These are phyloP conservation scores for Diaporthe vexans DNA, from an alignment of 2,329 filamentous ascomycete species.

Conservation along the genomic window DNA sequence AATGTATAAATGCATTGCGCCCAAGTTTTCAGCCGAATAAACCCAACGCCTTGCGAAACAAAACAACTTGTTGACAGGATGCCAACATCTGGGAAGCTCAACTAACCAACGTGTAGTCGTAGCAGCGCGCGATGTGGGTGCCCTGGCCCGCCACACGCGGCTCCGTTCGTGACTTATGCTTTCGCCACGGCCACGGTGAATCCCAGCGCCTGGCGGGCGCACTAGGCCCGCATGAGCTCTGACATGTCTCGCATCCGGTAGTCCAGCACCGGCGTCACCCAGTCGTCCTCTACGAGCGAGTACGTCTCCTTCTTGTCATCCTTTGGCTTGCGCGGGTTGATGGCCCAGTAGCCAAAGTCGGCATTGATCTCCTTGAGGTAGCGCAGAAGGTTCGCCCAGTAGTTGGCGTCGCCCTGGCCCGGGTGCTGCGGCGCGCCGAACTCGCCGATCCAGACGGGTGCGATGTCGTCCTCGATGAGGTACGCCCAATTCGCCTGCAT, in stretches of 20 bases:
- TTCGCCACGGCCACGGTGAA: background rate
- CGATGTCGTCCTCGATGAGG: slow-evolving; percentile 67
- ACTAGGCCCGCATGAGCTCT: slow-evolving; percentile 61
- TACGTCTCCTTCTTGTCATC: slow-evolving; percentile 72
- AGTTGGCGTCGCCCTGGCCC: slow-evolving; percentile 70
- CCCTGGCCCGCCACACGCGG: background rate
- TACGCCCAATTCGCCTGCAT: slow-evolving; percentile 78
- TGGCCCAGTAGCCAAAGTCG: slow-evolving; percentile 79
- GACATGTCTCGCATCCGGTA: slow-evolving; percentile 74
- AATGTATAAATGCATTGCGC: background rate
- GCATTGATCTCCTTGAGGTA: slow-evolving; percentile 71
- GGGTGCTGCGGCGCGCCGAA: slow-evolving; percentile 71
- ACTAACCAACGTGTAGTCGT: background rate
- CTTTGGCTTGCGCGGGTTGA: slow-evolving; percentile 76
- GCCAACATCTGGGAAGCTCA: background rate
- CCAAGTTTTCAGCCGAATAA: background rate
- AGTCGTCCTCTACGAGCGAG: slow-evolving; percentile 73
- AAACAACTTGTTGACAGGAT: background rate
- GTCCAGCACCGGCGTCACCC: slow-evolving; percentile 72
- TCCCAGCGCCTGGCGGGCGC: slow-evolving; percentile 22
- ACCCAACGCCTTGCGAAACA: slow-evolving; percentile 18
- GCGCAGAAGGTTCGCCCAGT: slow-evolving; percentile 74
- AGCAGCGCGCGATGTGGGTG: slow-evolving; percentile 13
- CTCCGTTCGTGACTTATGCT: background rate
- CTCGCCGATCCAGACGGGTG: slow-evolving; percentile 79